Percentiles rank a stretch among this genome's conserved stretches.
These are phyloP conservation scores for Aspergillus phoenicis DNA, from an alignment of 2,329 filamentous ascomycete species.

Conservation along the genomic window DNA sequence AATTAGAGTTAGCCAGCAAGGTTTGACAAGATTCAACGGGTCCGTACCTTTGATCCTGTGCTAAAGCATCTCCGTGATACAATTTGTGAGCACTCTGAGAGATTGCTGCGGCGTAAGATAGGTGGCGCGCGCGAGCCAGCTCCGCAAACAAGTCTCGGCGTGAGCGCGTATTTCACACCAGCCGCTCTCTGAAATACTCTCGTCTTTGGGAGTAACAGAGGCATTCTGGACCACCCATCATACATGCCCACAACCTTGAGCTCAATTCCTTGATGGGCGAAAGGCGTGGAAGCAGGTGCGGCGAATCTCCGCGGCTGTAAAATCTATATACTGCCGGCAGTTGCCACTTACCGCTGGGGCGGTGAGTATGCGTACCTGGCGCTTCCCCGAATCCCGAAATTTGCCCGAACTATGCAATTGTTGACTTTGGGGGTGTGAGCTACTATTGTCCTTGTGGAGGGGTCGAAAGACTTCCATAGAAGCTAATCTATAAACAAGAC, in stretches of 20 bases:
- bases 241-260: conserved; percentile 13
- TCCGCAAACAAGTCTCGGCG: conserved; percentile 1
- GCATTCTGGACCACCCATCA: conserved; percentile 22
- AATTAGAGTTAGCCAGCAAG: neutral
- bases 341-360: conserved; percentile 13
- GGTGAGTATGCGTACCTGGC: neutral
- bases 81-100: neutral
- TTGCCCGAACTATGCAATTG: too few relatives aligned
- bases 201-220: conserved; percentile 27
- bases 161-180: conserved; percentile 3
- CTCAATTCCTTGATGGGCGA: neutral
- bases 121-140: conserved; percentile 4
- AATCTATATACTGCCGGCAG: conserved; percentile 15
- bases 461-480: too few relatives aligned
- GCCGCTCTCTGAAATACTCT: conserved; percentile 14
- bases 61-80: conserved; percentile 2
- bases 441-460: too few relatives aligned
- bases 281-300: neutral
- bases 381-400: too few relatives aligned
- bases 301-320: conserved; percentile 1
- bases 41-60: conserved; percentile 9
- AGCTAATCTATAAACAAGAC: too few relatives aligned
- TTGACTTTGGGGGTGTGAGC: too few relatives aligned
- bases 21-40: neutral
- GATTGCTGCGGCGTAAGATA: neutral